A percentile compares a stretch with the other conserved stretches of the same genome.
phyloP scores from a whole-genome alignment of 164 flowering plant genomes.

The Kingdonia uniflora region DNA sequence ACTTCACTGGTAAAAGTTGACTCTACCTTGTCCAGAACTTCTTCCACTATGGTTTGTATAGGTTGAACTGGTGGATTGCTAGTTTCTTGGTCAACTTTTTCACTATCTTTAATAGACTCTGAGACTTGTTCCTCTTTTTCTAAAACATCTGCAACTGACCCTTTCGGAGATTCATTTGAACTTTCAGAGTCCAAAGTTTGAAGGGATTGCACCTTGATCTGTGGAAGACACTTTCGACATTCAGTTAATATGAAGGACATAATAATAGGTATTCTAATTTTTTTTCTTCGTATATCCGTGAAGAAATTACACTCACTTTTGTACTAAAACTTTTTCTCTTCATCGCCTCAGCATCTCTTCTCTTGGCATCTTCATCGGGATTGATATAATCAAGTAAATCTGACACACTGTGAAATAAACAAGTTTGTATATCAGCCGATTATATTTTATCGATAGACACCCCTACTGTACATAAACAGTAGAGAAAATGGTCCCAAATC shows the following conservation, averaged over 20 bases:
- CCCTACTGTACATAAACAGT: too few relatives aligned
- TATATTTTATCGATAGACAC: too few relatives aligned
- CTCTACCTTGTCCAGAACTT: slow-evolving; percentile 17
- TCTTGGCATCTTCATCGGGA: slow-evolving; percentile 60
- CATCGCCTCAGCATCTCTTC: slow-evolving; percentile 41
- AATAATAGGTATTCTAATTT: too few relatives aligned
- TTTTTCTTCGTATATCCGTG: too few relatives aligned
- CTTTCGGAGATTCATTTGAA: slow-evolving; percentile 44
- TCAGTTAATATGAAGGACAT: too few relatives aligned
- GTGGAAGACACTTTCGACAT: slow-evolving; percentile 1
- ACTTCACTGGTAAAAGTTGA: slow-evolving; percentile 18
- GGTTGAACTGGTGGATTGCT: slow-evolving; percentile 20
- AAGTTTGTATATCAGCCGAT: background rate
- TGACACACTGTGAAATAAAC: slow-evolving; percentile 69
- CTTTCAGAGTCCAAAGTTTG: slow-evolving; percentile 24
- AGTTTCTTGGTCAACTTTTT: slow-evolving; percentile 13
- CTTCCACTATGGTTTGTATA: slow-evolving; percentile 21
- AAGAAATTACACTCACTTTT: slow-evolving; percentile 38
- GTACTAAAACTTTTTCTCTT: slow-evolving; percentile 48
- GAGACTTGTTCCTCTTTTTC: slow-evolving; percentile 40
- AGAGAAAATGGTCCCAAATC: too few relatives aligned
- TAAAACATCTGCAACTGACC: slow-evolving; percentile 20
- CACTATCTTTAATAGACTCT: slow-evolving; percentile 18
- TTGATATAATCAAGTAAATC: slow-evolving; percentile 94
- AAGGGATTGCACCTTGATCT: slow-evolving; percentile 49